A percentile compares a stretch with the other conserved stretches of the same genome.
Evolutionary conservation across 2,329 filamentous ascomycete species (phyloP).

Genomic region (Escovopsis sp.): DNA sequence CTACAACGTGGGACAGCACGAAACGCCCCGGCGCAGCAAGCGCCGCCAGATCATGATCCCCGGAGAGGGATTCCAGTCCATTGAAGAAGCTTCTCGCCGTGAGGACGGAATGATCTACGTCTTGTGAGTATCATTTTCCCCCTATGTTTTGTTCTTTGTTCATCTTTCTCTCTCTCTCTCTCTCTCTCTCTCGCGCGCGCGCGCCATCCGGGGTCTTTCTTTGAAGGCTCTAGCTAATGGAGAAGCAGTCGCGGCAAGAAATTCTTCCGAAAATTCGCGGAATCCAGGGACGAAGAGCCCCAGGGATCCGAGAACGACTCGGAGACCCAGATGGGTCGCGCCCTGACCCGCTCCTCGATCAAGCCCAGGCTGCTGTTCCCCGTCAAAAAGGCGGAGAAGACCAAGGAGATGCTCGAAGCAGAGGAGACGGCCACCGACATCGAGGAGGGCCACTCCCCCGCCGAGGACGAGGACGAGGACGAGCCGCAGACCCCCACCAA

Average conservation of each 20-base stretch:
- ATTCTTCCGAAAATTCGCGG: constrained; percentile 54
- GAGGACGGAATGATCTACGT: constrained; percentile 61
- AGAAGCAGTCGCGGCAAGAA: constrained; percentile 57
- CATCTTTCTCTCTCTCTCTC: too few species aligned
- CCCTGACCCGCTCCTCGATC: constrained; percentile 50
- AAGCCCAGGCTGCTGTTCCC: constrained; percentile 61
- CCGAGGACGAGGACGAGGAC: constrained; percentile 10
- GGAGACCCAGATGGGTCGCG: constrained; percentile 21
- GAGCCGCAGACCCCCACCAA: constrained; percentile 24
- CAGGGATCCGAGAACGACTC: constrained; percentile 20
- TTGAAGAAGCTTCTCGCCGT: constrained; percentile 48
- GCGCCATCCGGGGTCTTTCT: not conserved
- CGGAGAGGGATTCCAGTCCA: constrained; percentile 39
- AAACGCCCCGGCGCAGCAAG: constrained; percentile 35
- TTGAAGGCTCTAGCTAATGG: constrained; percentile 10
- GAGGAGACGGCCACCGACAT: constrained; percentile 46
- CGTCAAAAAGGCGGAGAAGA: constrained; percentile 28
- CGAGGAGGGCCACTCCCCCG: constrained; percentile 21
- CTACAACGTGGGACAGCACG: constrained; percentile 27
- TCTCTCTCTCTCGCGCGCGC: too few species aligned
- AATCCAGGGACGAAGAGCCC: constrained; percentile 18
- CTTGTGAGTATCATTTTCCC: constrained; percentile 45
- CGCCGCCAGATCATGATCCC: constrained; percentile 38
- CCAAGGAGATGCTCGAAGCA: constrained; percentile 32
- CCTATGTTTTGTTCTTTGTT: not conserved